Evolutionary conservation across 2,329 filamentous ascomycete genomes (phyloP).

Genomic region (Pyrenochaeta sp.): DNA sequence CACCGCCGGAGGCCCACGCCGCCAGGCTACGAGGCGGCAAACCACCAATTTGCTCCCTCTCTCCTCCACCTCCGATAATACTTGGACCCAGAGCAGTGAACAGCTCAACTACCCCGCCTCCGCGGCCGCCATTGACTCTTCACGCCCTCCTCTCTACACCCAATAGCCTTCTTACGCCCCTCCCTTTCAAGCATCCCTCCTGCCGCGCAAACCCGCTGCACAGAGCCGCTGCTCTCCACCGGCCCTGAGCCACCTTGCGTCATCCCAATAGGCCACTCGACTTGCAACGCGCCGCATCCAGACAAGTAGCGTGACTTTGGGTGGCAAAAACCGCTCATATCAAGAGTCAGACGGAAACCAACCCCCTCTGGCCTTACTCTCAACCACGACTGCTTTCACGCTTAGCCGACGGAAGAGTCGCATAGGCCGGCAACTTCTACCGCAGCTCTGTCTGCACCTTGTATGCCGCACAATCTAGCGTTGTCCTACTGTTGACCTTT

Average conservation of each 20-base stretch:
- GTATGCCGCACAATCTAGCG: not conserved
- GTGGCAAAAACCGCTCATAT: constrained; percentile 15
- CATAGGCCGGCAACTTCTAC: not conserved
- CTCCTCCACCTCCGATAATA: constrained; percentile 18
- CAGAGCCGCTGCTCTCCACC: constrained; percentile 7
- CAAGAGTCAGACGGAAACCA: constrained; percentile 10
- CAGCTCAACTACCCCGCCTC: not conserved
- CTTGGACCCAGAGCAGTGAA: constrained; percentile 6
- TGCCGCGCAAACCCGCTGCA: constrained; percentile 18
- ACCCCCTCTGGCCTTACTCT: constrained; percentile 7
- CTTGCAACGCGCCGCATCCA: constrained; percentile 6
- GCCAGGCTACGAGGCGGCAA: constrained; percentile 17
- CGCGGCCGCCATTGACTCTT: constrained; percentile 12
- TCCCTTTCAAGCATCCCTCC: constrained; percentile 1
- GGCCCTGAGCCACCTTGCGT: constrained; percentile 16
- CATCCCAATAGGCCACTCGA: constrained; percentile 12
- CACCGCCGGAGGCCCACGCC: constrained; percentile 10
- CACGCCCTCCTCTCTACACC: constrained; percentile 8
- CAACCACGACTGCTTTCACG: not conserved
- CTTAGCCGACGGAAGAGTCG: not conserved
- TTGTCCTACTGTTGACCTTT: constrained; percentile 3
- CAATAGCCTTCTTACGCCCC: constrained; percentile 1
- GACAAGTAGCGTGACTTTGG: constrained; percentile 1
- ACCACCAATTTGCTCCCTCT: constrained; percentile 11
- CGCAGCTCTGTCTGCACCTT: not conserved